Percentiles rank a stretch among this genome's conserved stretches.
Evolutionary conservation across 306 rosid species (phyloP).

Genomic region (Corylus avellana): DNA sequence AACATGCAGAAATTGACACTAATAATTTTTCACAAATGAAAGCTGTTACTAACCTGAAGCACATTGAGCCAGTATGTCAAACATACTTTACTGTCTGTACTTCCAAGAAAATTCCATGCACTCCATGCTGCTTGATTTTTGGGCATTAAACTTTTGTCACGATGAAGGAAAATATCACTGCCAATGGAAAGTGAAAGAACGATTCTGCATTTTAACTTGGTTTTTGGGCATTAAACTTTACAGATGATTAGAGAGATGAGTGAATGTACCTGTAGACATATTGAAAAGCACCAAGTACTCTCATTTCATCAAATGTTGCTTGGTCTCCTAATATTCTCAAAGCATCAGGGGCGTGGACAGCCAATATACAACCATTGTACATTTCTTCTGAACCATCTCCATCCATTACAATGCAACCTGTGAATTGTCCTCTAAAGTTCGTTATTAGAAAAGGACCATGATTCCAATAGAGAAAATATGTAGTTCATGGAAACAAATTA

Average conservation of each 20-base stretch:
- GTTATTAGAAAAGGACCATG: not conserved
- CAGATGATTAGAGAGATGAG: slow-evolving; percentile 6
- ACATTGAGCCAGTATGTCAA: slow-evolving; percentile 91
- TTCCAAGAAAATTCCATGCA: slow-evolving; percentile 94
- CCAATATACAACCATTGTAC: slow-evolving; percentile 66
- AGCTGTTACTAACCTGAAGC: slow-evolving; percentile 71
- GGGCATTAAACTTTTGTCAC: slow-evolving; percentile 89
- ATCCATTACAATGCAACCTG: slow-evolving; percentile 62
- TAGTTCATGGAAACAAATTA: not conserved
- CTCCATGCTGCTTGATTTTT: slow-evolving; percentile 94
- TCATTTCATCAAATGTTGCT: slow-evolving; percentile 66
- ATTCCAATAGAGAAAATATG: not conserved
- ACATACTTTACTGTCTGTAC: slow-evolving; percentile 58
- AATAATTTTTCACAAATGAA: not conserved
- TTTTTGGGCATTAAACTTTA: not conserved
- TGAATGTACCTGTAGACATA: slow-evolving; percentile 69
- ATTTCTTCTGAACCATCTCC: slow-evolving; percentile 62
- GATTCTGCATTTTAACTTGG: slow-evolving; percentile 37
- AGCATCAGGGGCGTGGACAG: slow-evolving; percentile 86
- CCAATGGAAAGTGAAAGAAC: slow-evolving; percentile 51
- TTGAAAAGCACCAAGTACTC: slow-evolving; percentile 96
- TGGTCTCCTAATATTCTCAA: slow-evolving; percentile 69
- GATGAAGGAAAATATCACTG: slow-evolving; percentile 95
- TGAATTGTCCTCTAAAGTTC: slow-evolving; percentile 18
- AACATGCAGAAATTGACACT: not conserved